These are phyloP conservation scores for Rhizophora mangle DNA, from an alignment of 345 rosid genomes.

Conservation along the genomic window DNA sequence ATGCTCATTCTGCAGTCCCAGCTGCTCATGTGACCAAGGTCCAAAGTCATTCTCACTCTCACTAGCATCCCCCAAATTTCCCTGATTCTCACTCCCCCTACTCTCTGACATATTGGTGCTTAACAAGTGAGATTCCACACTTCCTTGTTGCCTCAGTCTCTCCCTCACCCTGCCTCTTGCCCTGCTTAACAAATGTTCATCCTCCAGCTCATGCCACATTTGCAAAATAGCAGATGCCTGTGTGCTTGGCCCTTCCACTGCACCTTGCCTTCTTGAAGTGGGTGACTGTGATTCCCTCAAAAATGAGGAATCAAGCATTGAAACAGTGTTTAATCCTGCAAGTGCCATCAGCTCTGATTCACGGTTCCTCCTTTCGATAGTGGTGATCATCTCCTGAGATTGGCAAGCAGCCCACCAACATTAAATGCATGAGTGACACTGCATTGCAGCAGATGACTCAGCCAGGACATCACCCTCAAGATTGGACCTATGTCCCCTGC, in stretches of 20 bases:
- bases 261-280: constrained; percentile 65
- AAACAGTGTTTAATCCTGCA: constrained; percentile 90
- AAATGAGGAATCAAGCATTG: constrained; percentile 94
- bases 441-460: constrained; percentile 87
- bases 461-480: constrained; percentile 85
- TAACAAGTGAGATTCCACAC: constrained; percentile 48
- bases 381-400: constrained; percentile 97
- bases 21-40: constrained; percentile 67
- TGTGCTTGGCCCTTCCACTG: constrained; percentile 75
- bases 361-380: constrained; percentile 87
- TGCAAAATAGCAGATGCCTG: constrained; percentile 82
- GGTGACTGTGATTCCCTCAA: constrained; percentile 86
- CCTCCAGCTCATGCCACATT: constrained; percentile 99
- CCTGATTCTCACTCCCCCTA: constrained; percentile 66
- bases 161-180: constrained; percentile 79
- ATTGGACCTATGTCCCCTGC: constrained; percentile 80
- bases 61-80: constrained; percentile 58
- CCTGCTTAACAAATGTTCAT: constrained; percentile 83
- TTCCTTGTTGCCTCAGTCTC: constrained; percentile 70
- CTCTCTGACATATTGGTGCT: constrained; percentile 51
- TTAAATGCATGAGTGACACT: constrained; percentile 77
- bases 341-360: constrained; percentile 96
- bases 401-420: constrained; percentile 96
- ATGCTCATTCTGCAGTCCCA: constrained; percentile 43
- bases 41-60: constrained; percentile 89